Evolutionary conservation across 2,329 filamentous ascomycete species (phyloP), one percentile per base, ranked within the genome.

Genomic region (Aureobasidium namibiae): DNA sequence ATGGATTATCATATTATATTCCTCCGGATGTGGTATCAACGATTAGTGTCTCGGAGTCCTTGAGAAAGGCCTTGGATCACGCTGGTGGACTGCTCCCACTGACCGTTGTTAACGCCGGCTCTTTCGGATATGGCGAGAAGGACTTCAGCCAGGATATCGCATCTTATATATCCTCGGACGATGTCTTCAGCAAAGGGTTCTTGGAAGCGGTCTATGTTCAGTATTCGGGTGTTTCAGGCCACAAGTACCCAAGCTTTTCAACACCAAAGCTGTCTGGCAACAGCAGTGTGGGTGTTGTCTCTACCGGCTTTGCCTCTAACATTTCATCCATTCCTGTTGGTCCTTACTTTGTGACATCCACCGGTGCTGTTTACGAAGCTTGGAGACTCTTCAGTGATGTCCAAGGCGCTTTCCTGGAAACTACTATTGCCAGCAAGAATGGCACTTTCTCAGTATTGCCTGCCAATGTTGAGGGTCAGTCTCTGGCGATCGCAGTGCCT

Each of bases 401-500:
- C 5, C 72, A 77, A 41, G 74, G 75, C 13, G 76, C 79, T 2
- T 82, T 81, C 65, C 77, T 75, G 0, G 78, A 81, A 62, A 75
- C 77, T 10, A 64, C 72, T 1, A 73, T 78, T 11, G 61, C 68
- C 2, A 72, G 69, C 34, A 62, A 65, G 4, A 70, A 75, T 46
- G 75, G 73, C 1, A 71, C 69, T 0, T 79, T 73, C 65, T 72
- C 70, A 4, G 73, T 77, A 1, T 70, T 80, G 9, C 74, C 73
- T 16, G 75, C 75, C n/a, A 70, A 73, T 23, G 65, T 79, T 33
- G 53, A 67, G 1, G 75, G 76, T 6, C 73, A 76, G 59, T 70
- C 76, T 60, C 65, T 77, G 42, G 77, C 73, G 33, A 73, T 78
- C 50, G 77, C 73, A 4, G 84, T 87, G 0, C 83, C 83, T 4